Evolutionary conservation across 176 grass and related monocot species (phyloP).

Genomic region (Paspalum vaginatum): DNA sequence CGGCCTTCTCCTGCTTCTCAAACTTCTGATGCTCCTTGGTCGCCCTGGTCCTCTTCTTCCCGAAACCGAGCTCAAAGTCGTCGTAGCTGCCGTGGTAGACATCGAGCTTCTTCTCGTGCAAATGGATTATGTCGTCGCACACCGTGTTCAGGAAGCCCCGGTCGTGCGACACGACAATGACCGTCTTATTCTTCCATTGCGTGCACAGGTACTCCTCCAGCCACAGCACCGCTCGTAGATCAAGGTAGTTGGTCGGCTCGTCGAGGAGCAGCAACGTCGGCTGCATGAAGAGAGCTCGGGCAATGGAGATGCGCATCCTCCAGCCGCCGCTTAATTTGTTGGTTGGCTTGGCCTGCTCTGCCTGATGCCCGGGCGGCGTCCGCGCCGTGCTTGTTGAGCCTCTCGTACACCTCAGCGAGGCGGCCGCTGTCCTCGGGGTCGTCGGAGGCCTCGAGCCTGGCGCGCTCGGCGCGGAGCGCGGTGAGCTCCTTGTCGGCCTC

Average conservation of each 20-base stretch:
- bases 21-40: too few relatives aligned
- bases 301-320: slow-evolving; percentile 93
- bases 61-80: too few relatives aligned
- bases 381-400: neutral
- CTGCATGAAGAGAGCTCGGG: slow-evolving; percentile 90
- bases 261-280: slow-evolving; percentile 82
- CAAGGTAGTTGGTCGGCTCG: slow-evolving; percentile 89
- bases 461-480: neutral
- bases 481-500: neutral
- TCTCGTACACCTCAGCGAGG: slow-evolving; percentile 61
- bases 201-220: too few relatives aligned
- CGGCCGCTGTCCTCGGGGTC: slow-evolving; percentile 49
- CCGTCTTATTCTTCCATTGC: too few relatives aligned
- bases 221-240: too few relatives aligned
- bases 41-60: too few relatives aligned
- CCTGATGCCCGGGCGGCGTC: slow-evolving; percentile 63
- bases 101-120: too few relatives aligned
- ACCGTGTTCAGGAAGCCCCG: too few relatives aligned
- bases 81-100: too few relatives aligned
- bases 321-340: slow-evolving; percentile 81
- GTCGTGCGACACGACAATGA: too few relatives aligned
- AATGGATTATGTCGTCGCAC: too few relatives aligned
- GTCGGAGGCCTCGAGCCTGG: slow-evolving; percentile 43
- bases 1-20: too few relatives aligned
- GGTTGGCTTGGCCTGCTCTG: slow-evolving; percentile 71